A percentile compares a stretch with the other conserved stretches of the same genome.
These are phyloP conservation scores for Rhodotorula sp. DNA, from an alignment of 1,284 basidiomycete species.

Conservation along the genomic window DNA sequence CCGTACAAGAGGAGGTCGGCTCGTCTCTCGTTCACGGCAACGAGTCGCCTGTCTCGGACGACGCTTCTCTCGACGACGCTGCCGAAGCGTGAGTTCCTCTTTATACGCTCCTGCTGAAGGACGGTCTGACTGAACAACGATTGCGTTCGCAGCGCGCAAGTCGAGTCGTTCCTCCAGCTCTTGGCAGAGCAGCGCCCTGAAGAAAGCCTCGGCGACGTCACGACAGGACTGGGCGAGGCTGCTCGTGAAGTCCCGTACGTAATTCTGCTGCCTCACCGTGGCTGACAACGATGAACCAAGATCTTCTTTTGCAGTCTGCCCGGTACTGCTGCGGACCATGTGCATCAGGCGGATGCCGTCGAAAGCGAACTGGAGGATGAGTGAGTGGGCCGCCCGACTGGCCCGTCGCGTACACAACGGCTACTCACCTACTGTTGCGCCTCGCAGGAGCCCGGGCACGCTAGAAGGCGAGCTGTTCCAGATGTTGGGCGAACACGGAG, in stretches of 20 bases:
- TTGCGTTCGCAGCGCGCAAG: neutral
- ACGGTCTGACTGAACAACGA: neutral
- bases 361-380: too few relatives aligned
- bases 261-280: too few relatives aligned
- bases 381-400: neutral
- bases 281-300: too few relatives aligned
- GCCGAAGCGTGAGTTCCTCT: neutral
- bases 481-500: neutral
- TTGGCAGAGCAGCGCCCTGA: neutral
- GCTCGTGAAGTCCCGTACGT: too few relatives aligned
- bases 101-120: neutral
- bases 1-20: too few relatives aligned
- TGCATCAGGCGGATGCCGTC: too few relatives aligned
- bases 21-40: neutral
- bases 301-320: too few relatives aligned
- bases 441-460: neutral
- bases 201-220: neutral
- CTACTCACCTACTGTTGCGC: neutral
- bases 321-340: too few relatives aligned
- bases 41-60: neutral
- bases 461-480: neutral
- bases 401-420: neutral
- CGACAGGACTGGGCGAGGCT: too few relatives aligned
- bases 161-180: slow-evolving; percentile 4
- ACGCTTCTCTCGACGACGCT: neutral